Conservation (phyloP, 176 grass and related monocot genomes). For the Triticum timopheevii region DNA sequence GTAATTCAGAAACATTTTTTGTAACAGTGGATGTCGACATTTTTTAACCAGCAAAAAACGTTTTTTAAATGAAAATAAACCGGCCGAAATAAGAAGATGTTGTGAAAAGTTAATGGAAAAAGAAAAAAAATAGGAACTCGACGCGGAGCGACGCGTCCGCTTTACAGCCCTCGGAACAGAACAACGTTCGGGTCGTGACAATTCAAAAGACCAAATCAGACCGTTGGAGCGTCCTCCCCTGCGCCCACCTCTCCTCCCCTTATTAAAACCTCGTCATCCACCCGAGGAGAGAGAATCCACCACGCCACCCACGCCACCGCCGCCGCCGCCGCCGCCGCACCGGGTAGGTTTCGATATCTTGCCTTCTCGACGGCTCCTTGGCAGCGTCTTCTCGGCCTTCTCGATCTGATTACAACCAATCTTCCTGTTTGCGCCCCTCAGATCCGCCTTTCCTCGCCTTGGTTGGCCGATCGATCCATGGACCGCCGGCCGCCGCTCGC, state of each 20-base stretch:
- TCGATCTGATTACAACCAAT: background rate
- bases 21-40: no score
- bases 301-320: background rate
- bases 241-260: background rate
- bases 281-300: background rate
- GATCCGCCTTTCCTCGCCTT: background rate
- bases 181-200: background rate
- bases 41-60: no score
- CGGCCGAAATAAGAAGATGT: no score
- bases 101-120: no score
- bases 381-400: background rate
- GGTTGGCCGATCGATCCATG: constrained; percentile 31
- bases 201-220: constrained; percentile 29
- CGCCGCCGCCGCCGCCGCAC: background rate
- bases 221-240: constrained; percentile 29
- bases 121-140: no score
- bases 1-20: background rate
- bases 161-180: no score
- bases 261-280: background rate
- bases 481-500: constrained; percentile 55
- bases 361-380: background rate
- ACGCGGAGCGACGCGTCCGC: no score
- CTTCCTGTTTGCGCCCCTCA: background rate
- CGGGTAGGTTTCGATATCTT: background rate
- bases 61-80: no score